These are phyloP conservation scores for Ogataea henricii DNA, from an alignment of 805 yeast genomes.

Conservation along the genomic window DNA sequence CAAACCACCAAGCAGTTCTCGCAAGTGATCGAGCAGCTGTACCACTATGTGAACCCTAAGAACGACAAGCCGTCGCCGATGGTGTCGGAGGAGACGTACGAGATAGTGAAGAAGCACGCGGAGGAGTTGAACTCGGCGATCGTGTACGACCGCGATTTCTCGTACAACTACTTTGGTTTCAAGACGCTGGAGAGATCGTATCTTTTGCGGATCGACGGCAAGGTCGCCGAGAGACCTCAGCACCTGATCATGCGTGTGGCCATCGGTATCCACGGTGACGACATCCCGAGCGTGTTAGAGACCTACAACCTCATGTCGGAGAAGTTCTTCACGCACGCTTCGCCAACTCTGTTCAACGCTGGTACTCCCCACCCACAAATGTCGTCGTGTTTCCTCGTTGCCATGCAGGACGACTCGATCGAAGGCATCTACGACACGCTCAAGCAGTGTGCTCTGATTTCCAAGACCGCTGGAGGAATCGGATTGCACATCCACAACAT, in stretches of 20 bases:
- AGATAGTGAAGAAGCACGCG: conserved; percentile 62
- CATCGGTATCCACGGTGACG: conserved; percentile 59
- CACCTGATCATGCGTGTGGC: conserved; percentile 64
- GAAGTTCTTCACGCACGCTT: conserved; percentile 60
- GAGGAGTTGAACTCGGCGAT: conserved; percentile 73
- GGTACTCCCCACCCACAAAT: conserved; percentile 62
- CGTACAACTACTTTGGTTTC: conserved; percentile 61
- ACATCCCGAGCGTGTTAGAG: conserved; percentile 53
- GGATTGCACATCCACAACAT: conserved; percentile 64
- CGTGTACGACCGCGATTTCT: conserved; percentile 66
- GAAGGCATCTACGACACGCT: conserved; percentile 64
- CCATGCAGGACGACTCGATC: conserved; percentile 64
- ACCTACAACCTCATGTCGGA: conserved; percentile 61
- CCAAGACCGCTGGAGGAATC: conserved; percentile 65
- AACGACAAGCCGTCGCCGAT: conserved; percentile 67
- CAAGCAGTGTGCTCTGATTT: conserved; percentile 61
- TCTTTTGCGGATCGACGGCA: conserved; percentile 53
- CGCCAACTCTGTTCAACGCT: conserved; percentile 63
- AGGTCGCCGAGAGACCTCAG: conserved; percentile 63
- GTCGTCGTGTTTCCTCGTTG: conserved; percentile 65
- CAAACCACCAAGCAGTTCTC: conserved; percentile 88
- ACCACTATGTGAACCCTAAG: conserved; percentile 77
- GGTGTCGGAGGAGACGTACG: conserved; percentile 66
- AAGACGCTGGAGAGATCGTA: conserved; percentile 63
- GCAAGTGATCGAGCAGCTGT: conserved; percentile 71